Evolutionary conservation across 1,139 yeast species (phyloP), one percentile per base, ranked within the genome.

Genomic region (Scheffersomyces titani): DNA sequence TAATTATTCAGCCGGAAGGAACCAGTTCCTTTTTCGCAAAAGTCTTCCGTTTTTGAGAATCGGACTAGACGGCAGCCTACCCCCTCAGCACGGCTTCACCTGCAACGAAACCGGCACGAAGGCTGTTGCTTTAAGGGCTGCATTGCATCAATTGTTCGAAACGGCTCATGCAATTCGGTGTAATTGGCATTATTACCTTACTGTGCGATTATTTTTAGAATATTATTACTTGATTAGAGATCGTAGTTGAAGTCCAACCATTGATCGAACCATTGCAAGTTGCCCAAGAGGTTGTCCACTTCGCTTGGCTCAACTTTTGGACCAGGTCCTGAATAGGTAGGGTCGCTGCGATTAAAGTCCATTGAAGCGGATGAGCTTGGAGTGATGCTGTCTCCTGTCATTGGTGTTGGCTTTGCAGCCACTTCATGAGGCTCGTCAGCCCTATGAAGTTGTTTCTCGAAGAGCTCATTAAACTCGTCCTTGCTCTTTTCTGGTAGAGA

Each of bases 201-300:
- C 36, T 5, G 36, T 24, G 6, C 11, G 13, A 6, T 24, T 19
- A 21, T 18, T 16, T 1, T 46, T 46, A 7, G 13, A 18, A 18
- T 19, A 46, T 46, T 46, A 46, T 46, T 46, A 11, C 19, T 46
- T 7, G 18, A 46, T 51, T 56, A 63, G n/a, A 63, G 52, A 47
- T 72, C 73, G 55, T 66, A 63, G 51, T 67, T 65, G 54, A 72
- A 70, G 55, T 75, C 79, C 46, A 76, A 63, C 83, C 83, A 79
- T 62, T 82, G 84, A 63, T 84, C 86, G 61, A 84, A 84, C 88
- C 88, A 84, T 60, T 77, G 82, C 55, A 84, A 66, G 59, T 81
- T 83, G 6, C 81, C 78, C 49, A 82, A 64, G 49, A 82, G 64
- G 46, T 71, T 68, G 53, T 73, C 72, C 24, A 44, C 57, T 16